Percentiles rank a stretch among this genome's conserved stretches.
phyloP scores from a whole-genome alignment of 1,284 basidiomycete genomes.

The Malassezia pachydermatis region DNA sequence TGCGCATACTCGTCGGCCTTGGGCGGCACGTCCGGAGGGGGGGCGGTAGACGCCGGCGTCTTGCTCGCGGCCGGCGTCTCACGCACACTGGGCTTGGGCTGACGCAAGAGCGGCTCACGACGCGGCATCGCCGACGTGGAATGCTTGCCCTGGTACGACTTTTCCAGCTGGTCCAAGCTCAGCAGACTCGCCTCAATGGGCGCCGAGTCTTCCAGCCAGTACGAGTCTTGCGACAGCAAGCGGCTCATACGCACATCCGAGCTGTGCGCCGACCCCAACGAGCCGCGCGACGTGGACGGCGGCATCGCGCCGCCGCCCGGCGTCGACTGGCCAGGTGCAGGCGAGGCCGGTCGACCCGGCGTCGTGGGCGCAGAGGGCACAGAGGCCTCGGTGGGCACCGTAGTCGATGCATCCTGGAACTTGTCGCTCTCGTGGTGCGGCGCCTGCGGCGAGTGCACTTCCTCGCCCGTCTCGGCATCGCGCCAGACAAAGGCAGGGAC shows the following conservation, averaged over 20 bases:
- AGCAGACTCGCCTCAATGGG: conserved; percentile 22
- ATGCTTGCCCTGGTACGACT: conserved; percentile 32
- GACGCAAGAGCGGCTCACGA: too few relatives aligned
- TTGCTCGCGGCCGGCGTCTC: background rate
- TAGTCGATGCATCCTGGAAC: background rate
- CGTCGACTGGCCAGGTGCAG: background rate
- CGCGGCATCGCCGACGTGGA: conserved; percentile 19
- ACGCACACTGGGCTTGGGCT: background rate
- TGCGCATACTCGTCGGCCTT: background rate
- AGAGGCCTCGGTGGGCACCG: background rate
- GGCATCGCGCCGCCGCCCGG: background rate
- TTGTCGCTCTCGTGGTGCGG: background rate
- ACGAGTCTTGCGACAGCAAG: conserved; percentile 9
- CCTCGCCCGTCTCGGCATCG: background rate
- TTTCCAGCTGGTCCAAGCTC: conserved; percentile 30
- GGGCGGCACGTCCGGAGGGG: conserved; percentile 1
- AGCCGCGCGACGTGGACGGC: background rate
- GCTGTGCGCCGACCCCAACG: background rate
- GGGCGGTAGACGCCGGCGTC: background rate
- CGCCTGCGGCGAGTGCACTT: background rate
- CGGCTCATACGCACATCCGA: conserved; percentile 6
- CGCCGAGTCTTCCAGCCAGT: conserved; percentile 1
- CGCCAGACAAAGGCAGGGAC: conserved; percentile 16
- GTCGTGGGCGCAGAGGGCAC: background rate
- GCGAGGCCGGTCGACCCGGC: background rate